Evolutionary conservation across 352 stramenopile genomes (phyloP).

Genomic region (Phytophthora pini): DNA sequence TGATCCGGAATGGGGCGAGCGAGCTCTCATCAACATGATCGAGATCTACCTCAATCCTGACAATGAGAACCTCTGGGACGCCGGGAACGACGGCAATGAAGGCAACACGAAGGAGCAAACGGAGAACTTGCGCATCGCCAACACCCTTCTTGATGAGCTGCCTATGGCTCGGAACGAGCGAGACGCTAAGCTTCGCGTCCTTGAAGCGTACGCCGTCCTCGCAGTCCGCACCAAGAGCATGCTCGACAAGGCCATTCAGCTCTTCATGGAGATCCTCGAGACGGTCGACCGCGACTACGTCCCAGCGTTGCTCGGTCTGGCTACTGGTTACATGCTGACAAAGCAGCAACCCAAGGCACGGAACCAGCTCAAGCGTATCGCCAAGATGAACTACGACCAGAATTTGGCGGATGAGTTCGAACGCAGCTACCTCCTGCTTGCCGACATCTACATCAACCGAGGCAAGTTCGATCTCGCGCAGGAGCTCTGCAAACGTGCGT

Average conservation of each 20-base stretch:
- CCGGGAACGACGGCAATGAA: conserved; percentile 34
- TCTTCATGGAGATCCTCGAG: conserved; percentile 93
- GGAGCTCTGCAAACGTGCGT: conserved; percentile 92
- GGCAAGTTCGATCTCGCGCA: conserved; percentile 94
- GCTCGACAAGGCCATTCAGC: conserved; percentile 89
- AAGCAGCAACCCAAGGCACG: conserved; percentile 93
- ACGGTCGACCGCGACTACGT: conserved; percentile 88
- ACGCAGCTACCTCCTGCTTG: conserved; percentile 92
- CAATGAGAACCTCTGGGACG: conserved; percentile 93
- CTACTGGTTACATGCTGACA: conserved; percentile 93
- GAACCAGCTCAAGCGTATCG: conserved; percentile 95
- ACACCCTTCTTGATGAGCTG: conserved; percentile 90
- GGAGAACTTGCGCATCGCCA: conserved; percentile 90
- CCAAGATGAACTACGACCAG: conserved; percentile 93
- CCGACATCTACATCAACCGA: conserved; percentile 92
- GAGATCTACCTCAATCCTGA: conserved; percentile 96
- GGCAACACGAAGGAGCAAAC: conserved; percentile 77
- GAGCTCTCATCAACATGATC: conserved; percentile 93
- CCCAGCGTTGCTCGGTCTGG: conserved; percentile 89
- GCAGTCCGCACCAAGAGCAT: conserved; percentile 82
- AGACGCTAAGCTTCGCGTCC: conserved; percentile 74
- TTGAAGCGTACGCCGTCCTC: conserved; percentile 90
- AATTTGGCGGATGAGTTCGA: conserved; percentile 93
- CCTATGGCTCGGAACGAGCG: conserved; percentile 51
- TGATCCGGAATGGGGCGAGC: conserved; percentile 89